These are phyloP conservation scores for Penicillium verrucosum DNA, from an alignment of 2,329 filamentous ascomycete species.

Conservation along the genomic window DNA sequence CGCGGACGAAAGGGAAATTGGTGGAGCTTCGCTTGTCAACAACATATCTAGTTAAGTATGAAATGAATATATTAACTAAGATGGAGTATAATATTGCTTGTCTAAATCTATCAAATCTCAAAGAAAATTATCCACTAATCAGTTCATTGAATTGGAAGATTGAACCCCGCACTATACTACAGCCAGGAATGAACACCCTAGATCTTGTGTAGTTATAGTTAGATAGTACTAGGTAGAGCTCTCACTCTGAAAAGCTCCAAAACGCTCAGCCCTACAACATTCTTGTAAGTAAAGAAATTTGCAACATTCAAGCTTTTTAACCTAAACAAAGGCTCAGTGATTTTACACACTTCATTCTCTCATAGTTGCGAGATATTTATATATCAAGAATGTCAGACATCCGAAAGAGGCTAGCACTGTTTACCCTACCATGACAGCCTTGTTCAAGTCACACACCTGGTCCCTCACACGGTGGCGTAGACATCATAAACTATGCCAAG, in stretches of 20 bases:
- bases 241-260: too few relatives aligned
- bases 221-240: too few relatives aligned
- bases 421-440: not conserved
- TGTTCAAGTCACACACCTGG: not conserved
- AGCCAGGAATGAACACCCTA: not conserved
- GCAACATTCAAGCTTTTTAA: too few relatives aligned
- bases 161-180: not conserved
- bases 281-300: too few relatives aligned
- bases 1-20: constrained; percentile 17
- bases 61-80: not conserved
- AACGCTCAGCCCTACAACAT: too few relatives aligned
- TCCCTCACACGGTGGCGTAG: not conserved
- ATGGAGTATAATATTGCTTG: not conserved
- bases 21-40: constrained; percentile 2
- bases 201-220: too few relatives aligned
- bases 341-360: too few relatives aligned
- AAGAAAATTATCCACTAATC: constrained; percentile 2
- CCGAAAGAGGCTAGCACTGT: not conserved
- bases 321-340: too few relatives aligned
- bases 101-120: not conserved
- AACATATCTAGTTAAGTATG: too few relatives aligned
- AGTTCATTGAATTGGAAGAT: not conserved
- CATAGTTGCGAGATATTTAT: not conserved
- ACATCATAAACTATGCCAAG: constrained; percentile 1
- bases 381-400: not conserved